Evolutionary conservation across 345 rosid genomes (phyloP).

Genomic region (Xanthoceras sorbifolium): DNA sequence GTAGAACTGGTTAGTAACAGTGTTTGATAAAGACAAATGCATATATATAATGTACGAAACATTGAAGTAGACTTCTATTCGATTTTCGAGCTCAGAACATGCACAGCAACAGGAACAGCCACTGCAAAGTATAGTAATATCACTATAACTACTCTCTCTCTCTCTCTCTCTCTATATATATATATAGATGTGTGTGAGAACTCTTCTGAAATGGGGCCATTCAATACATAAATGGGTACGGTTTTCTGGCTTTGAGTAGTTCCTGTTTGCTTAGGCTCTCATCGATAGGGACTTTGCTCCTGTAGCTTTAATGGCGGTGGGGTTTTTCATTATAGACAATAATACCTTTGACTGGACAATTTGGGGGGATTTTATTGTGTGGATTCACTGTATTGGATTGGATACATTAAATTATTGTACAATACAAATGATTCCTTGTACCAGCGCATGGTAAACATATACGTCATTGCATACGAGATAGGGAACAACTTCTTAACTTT

Average conservation of each 20-base stretch:
- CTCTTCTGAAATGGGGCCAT: neutral
- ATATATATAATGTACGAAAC: neutral
- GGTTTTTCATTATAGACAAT: neutral
- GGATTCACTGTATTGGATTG: no score
- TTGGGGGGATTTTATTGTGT: no score
- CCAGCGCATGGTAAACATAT: neutral
- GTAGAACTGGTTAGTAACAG: neutral
- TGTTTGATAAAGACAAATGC: neutral
- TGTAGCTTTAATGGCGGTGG: neutral
- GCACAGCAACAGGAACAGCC: neutral
- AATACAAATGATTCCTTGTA: constrained; percentile 6
- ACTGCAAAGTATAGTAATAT: no score
- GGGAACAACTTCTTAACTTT: neutral
- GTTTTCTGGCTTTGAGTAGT: neutral
- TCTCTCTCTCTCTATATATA: no score
- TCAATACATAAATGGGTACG: neutral
- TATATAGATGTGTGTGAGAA: no score
- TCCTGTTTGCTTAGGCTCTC: neutral
- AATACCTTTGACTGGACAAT: neutral
- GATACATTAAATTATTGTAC: neutral
- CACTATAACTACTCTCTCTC: neutral
- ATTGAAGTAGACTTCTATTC: neutral
- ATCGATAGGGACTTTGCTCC: neutral
- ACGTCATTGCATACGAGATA: neutral
- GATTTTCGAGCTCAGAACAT: neutral